Base-by-base conservation (phyloP, 2,329 filamentous ascomycete genomes). In the Ciborinia camelliae region DNA sequence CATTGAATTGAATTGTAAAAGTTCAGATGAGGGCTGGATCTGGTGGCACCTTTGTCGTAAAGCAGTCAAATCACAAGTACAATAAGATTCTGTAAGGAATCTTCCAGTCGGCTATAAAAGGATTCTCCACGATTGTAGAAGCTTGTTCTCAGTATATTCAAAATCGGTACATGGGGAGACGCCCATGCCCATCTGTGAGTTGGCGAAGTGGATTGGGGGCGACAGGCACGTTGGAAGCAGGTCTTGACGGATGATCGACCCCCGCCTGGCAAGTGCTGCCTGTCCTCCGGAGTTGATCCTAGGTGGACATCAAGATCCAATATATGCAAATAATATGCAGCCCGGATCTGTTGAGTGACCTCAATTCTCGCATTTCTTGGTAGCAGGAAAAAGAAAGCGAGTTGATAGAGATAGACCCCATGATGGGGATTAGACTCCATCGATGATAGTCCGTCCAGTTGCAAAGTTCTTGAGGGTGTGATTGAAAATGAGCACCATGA, bases 301-400 rank as follows among this genome's bases (percentile, higher is more conserved):
- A 54, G 70, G 47, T 63, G 68, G 65, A 63, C 62, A 71, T 72
- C 68, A 64, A 67, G 67, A 71, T 71, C 69, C 68, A 71, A 69
- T 72, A 72, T 68, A 70, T 72, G 69, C 68, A 71, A 62, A 71
- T 64, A 68, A 68, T 67, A 67, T 63, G 57, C 54, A 65, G 62
- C 65, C 64, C 35, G 47, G 57, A 52, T 63, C 32, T 61, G 48
- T 68, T 65, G 67, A 70, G 64, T 61, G 67, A 71, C 68, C 58
- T 54, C 59, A 61, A 63, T 63, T 39, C 30, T 47, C 52, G 52
- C 51, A 63, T 48, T 50, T 57, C 52, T 58, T 50, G 45, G 55
- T 52, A 52, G 54, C 43, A 50, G 23, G 50, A 57, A 55, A 45
- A 54, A 52, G 20, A 39, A 41, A 28, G 41, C 20, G 28, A 58